phyloP scores from a whole-genome alignment of 2,329 filamentous ascomycete genomes.

The Sphaceloma murrayae region DNA sequence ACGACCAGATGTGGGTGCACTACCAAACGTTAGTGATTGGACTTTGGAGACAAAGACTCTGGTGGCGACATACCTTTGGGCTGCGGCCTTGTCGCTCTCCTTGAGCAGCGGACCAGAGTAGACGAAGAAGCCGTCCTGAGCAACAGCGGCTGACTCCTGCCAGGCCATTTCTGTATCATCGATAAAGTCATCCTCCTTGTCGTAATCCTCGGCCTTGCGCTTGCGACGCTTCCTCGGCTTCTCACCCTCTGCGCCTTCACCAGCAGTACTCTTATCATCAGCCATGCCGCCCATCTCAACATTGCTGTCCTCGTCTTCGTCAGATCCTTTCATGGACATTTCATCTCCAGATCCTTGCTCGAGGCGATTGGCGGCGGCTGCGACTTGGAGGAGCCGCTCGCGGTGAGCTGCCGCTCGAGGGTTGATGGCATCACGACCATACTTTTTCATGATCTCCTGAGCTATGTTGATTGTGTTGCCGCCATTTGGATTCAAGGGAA shows the following conservation, averaged over 20 bases:
- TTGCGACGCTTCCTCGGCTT: conserved; percentile 72
- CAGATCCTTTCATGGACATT: conserved; percentile 66
- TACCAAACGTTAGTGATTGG: conserved; percentile 48
- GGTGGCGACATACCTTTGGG: conserved; percentile 47
- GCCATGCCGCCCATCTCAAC: conserved; percentile 71
- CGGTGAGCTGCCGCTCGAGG: conserved; percentile 82
- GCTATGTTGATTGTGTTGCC: conserved; percentile 96
- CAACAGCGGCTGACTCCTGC: conserved; percentile 90
- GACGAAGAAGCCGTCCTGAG: conserved; percentile 94
- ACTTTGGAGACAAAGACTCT: conserved; percentile 29
- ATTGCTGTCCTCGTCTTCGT: conserved; percentile 64
- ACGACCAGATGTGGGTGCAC: conserved; percentile 16
- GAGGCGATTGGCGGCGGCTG: conserved; percentile 74
- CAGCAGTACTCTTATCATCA: conserved; percentile 52
- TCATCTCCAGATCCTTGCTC: conserved; percentile 67
- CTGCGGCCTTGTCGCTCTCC: conserved; percentile 66
- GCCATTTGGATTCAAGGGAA: conserved; percentile 68
- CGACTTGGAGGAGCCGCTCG: conserved; percentile 78
- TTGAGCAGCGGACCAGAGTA: conserved; percentile 87
- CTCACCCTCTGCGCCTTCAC: conserved; percentile 53
- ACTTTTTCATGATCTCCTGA: conserved; percentile 82
- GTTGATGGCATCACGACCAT: conserved; percentile 89
- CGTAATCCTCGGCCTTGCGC: conserved; percentile 61
- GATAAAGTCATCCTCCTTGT: conserved; percentile 58
- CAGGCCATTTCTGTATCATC: conserved; percentile 92